Conservation (phyloP, 441 rosid genomes). For the Raphanus hybrid region DNA sequence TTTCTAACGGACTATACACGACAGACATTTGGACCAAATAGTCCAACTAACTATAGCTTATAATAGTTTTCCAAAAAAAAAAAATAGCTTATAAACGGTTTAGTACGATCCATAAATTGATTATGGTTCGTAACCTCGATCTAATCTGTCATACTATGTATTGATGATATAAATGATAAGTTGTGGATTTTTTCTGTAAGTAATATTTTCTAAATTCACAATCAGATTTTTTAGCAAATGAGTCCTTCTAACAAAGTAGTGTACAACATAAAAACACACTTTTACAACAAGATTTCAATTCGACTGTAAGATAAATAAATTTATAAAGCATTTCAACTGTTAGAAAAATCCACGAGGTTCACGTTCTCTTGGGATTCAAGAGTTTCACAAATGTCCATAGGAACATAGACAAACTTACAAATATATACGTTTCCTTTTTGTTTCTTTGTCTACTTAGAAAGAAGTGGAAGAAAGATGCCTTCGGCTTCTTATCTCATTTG, state of each 20-base stretch:
- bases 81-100: not conserved
- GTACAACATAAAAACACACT: not conserved
- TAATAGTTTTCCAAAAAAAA: too few species aligned
- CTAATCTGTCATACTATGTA: not conserved
- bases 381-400: not conserved
- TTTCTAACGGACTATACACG: slow-evolving; percentile 2
- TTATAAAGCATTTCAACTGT: not conserved
- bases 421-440: not conserved
- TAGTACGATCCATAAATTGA: not conserved
- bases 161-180: not conserved
- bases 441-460: slow-evolving; percentile 5
- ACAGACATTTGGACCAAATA: slow-evolving; percentile 7
- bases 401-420: not conserved
- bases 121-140: not conserved
- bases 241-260: not conserved
- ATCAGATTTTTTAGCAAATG: not conserved
- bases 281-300: slow-evolving; percentile 7
- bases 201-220: not conserved
- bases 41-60: not conserved
- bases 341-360: not conserved
- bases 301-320: not conserved
- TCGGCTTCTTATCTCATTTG: slow-evolving; percentile 36
- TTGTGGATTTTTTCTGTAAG: not conserved
- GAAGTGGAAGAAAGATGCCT: slow-evolving; percentile 34
- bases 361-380: slow-evolving; percentile 10